These are phyloP conservation scores for Fusarium sp. DNA, from an alignment of 2,329 filamentous ascomycete genomes.

Conservation along the genomic window DNA sequence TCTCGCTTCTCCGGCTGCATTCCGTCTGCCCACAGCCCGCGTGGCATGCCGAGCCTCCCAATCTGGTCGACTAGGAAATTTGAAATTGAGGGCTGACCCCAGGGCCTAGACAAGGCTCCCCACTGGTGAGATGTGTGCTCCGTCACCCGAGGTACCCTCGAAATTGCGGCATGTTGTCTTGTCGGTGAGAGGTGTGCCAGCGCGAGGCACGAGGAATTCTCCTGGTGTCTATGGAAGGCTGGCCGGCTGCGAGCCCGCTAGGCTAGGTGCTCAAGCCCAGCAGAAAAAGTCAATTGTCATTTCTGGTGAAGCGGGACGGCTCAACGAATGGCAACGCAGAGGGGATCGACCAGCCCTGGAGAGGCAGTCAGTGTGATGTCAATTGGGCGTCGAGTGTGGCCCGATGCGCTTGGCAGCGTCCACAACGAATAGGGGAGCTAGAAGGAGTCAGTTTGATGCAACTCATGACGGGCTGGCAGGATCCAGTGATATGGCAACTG, in stretches of 20 bases:
- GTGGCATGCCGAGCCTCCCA: slow-evolving; percentile 37
- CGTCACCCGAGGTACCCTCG: slow-evolving; percentile 10
- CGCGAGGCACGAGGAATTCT: slow-evolving; percentile 16
- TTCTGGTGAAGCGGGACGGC: slow-evolving; percentile 23
- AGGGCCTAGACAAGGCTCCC: slow-evolving; percentile 16
- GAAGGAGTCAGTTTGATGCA: slow-evolving; percentile 22
- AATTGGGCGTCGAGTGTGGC: slow-evolving; percentile 34
- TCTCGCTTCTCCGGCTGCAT: slow-evolving; percentile 27
- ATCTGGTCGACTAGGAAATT: slow-evolving; percentile 35
- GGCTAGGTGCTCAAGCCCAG: slow-evolving; percentile 8
- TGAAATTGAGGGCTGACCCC: slow-evolving; percentile 38
- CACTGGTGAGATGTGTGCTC: slow-evolving; percentile 18
- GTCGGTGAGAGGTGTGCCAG: slow-evolving; percentile 26
- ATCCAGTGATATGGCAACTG: slow-evolving; percentile 10
- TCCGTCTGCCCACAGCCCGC: slow-evolving; percentile 28
- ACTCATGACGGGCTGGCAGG: slow-evolving; percentile 20
- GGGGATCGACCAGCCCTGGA: slow-evolving; percentile 15
- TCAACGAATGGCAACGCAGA: slow-evolving; percentile 25
- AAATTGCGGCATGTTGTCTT: slow-evolving; percentile 24
- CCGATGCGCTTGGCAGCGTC: slow-evolving; percentile 25
- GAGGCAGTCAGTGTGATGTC: slow-evolving; percentile 39
- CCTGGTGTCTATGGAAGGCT: slow-evolving; percentile 1
- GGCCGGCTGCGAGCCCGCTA: not conserved
- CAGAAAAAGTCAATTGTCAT: slow-evolving; percentile 17
- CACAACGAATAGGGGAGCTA: slow-evolving; percentile 35